Conservation (phyloP, 495 filamentous ascomycete species). For the Penicillium bovifimosum region DNA sequence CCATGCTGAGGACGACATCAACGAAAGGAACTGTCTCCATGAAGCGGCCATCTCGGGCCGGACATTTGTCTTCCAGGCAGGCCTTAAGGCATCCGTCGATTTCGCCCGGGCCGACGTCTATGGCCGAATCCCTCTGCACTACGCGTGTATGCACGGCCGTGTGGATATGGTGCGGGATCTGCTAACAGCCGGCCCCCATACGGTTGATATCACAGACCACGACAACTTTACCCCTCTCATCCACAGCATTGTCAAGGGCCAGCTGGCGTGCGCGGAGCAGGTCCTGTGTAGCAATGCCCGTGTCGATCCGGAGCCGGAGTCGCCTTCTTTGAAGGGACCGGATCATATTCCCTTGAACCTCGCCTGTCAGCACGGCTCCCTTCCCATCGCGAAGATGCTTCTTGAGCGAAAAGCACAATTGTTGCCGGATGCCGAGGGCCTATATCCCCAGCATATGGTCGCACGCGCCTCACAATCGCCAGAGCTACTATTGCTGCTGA, state of each 20-base stretch:
- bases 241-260: constrained; percentile 83
- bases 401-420: constrained; percentile 71
- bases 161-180: constrained; percentile 77
- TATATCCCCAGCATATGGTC: constrained; percentile 96
- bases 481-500: constrained; percentile 68
- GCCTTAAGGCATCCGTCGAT: constrained; percentile 64
- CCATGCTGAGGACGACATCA: constrained; percentile 90
- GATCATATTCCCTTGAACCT: constrained; percentile 94
- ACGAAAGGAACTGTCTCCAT: constrained; percentile 91
- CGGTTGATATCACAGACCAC: constrained; percentile 82
- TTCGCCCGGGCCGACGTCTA: constrained; percentile 84
- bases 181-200: constrained; percentile 53
- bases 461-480: constrained; percentile 82
- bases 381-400: constrained; percentile 74
- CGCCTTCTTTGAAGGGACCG: constrained; percentile 43
- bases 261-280: constrained; percentile 69
- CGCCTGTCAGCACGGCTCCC: constrained; percentile 86
- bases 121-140: constrained; percentile 88
- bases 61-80: constrained; percentile 65
- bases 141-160: constrained; percentile 90
- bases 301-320: constrained; percentile 63
- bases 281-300: constrained; percentile 68
- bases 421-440: constrained; percentile 87
- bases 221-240: constrained; percentile 97
- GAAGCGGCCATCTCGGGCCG: constrained; percentile 90